Percentiles rank a stretch among this genome's conserved stretches.
phyloP scores from a whole-genome alignment of 2,329 filamentous ascomycete species.

The Trichoderma endophyticum region DNA sequence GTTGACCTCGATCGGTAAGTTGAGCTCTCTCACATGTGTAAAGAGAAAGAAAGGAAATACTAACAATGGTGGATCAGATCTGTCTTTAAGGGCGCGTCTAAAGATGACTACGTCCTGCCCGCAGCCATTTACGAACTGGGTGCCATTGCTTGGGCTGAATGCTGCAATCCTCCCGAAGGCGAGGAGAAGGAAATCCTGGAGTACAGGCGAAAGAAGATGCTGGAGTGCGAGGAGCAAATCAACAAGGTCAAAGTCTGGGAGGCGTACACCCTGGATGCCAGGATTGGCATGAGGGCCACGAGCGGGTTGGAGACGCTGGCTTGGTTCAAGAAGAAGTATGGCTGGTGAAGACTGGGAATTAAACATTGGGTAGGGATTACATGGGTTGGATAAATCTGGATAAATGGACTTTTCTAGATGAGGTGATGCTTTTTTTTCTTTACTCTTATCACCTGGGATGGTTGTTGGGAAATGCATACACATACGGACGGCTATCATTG shows the following conservation, averaged over 20 bases:
- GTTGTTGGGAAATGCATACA: neutral
- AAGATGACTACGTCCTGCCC: constrained; percentile 69
- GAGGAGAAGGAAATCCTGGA: constrained; percentile 31
- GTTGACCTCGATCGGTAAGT: constrained; percentile 61
- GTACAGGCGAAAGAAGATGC: constrained; percentile 47
- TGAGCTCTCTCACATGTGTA: accelerated
- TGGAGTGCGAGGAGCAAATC: constrained; percentile 62
- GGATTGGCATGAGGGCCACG: constrained; percentile 70
- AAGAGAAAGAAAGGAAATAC: too few species aligned
- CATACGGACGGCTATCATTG: constrained; percentile 1
- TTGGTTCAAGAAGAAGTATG: constrained; percentile 49
- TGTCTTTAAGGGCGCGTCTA: constrained; percentile 56
- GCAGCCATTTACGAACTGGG: constrained; percentile 84
- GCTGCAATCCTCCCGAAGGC: constrained; percentile 38
- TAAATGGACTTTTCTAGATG: neutral
- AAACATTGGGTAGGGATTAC: neutral
- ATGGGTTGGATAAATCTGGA: neutral
- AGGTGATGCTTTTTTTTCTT: too few species aligned
- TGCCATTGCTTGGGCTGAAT: constrained; percentile 74
- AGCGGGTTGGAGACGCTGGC: constrained; percentile 64
- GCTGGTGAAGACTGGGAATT: constrained; percentile 9
- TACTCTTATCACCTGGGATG: neutral
- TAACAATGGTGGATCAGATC: constrained; percentile 33
- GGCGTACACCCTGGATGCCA: constrained; percentile 67
- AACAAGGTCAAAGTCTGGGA: constrained; percentile 70